Percentiles rank a stretch among this genome's conserved stretches.
phyloP scores from a whole-genome alignment of 345 rosid genomes.

The Salix koriyanagi region DNA sequence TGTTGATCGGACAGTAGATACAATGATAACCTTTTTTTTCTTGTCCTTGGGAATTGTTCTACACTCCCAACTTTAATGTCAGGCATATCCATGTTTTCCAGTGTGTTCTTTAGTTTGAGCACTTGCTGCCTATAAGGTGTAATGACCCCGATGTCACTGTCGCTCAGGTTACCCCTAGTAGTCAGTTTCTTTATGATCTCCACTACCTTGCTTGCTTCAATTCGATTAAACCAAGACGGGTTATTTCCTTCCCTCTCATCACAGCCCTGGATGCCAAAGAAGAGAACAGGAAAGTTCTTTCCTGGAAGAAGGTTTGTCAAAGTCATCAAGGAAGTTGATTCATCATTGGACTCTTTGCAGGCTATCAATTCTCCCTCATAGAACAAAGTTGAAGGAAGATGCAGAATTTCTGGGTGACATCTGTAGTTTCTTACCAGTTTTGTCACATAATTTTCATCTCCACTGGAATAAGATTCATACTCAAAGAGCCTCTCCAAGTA shows the following conservation, averaged over 20 bases:
- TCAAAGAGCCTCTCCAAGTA: constrained; percentile 78
- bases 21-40: constrained; percentile 67
- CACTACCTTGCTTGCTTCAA: constrained; percentile 83
- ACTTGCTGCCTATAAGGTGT: constrained; percentile 95
- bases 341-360: constrained; percentile 55
- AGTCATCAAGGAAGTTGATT: constrained; percentile 18
- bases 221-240: constrained; percentile 92
- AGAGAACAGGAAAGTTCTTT: constrained; percentile 68
- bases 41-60: constrained; percentile 98
- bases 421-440: constrained; percentile 75
- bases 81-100: constrained; percentile 56
- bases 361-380: constrained; percentile 73
- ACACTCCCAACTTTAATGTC: constrained; percentile 87
- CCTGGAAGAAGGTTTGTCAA: constrained; percentile 41
- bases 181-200: constrained; percentile 55
- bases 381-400: constrained; percentile 78
- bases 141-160: constrained; percentile 76
- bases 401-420: constrained; percentile 74
- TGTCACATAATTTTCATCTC: constrained; percentile 63
- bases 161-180: constrained; percentile 37
- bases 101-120: constrained; percentile 58
- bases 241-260: constrained; percentile 96
- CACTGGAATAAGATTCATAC: constrained; percentile 44
- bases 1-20: constrained; percentile 88
- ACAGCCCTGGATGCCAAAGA: constrained; percentile 89